phyloP scores from a whole-genome alignment of 2,329 filamentous ascomycete genomes.

The Botryosphaeria dothidea region DNA sequence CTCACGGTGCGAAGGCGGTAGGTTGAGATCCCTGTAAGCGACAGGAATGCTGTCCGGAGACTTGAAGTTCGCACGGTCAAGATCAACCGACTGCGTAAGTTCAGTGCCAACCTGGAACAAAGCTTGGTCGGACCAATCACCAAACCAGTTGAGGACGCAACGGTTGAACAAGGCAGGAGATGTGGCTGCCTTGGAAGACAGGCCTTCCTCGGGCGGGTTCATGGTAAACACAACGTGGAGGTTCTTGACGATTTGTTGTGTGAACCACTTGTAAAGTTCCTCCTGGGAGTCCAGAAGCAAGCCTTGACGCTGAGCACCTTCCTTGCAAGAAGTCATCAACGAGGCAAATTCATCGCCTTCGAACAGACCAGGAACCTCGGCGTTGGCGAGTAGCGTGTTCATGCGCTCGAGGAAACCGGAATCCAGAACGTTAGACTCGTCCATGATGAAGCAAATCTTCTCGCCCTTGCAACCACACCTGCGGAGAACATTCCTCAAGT shows the following conservation, averaged over 20 bases:
- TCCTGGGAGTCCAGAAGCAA: constrained; percentile 95
- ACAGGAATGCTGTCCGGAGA: constrained; percentile 91
- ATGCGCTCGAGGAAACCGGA: constrained; percentile 98
- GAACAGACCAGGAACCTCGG: constrained; percentile 97
- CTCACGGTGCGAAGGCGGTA: constrained; percentile 89
- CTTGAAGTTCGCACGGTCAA: constrained; percentile 82
- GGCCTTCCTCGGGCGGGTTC: constrained; percentile 94
- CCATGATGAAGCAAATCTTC: constrained; percentile 99
- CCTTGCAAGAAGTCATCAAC: constrained; percentile 99
- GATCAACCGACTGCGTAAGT: constrained; percentile 91
- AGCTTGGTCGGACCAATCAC: constrained; percentile 98
- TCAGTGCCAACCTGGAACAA: constrained; percentile 97
- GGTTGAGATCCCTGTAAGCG: constrained; percentile 79
- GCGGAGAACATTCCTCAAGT: constrained; percentile 88
- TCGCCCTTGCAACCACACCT: constrained; percentile 96
- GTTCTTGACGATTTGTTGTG: constrained; percentile 98
- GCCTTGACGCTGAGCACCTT: constrained; percentile 94
- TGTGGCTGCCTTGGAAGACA: constrained; percentile 94
- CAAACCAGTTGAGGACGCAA: constrained; percentile 99
- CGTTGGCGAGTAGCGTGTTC: constrained; percentile 98
- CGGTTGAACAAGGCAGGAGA: constrained; percentile 98
- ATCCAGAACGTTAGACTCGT: constrained; percentile 97
- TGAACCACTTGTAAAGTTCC: constrained; percentile 99
- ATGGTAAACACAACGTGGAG: constrained; percentile 99
- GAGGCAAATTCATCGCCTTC: constrained; percentile 98